Percentiles rank a stretch among this genome's conserved stretches.
Evolutionary conservation across 257 asterid species (phyloP).

Genomic region (Thymus quinquecostatus): DNA sequence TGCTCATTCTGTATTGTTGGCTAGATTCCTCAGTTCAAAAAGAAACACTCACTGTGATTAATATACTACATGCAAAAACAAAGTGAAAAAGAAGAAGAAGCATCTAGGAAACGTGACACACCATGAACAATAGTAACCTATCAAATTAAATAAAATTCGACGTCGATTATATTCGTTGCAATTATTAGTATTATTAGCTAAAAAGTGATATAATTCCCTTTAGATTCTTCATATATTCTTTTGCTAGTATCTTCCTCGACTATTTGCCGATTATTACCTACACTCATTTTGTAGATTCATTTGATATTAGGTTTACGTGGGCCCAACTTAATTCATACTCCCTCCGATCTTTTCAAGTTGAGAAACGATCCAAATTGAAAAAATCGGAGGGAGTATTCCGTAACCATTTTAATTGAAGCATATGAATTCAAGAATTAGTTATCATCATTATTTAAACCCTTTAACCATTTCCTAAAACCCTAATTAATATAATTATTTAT

Average conservation of each 20-base stretch:
- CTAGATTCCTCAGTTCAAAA: too few relatives aligned
- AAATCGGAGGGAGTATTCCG: too few relatives aligned
- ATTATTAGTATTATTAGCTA: constrained; percentile 34
- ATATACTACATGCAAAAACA: not conserved
- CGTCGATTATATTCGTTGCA: constrained; percentile 34
- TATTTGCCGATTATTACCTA: not conserved
- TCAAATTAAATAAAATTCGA: not conserved
- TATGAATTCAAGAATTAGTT: too few relatives aligned
- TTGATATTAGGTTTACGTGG: constrained; percentile 1
- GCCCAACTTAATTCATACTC: not conserved
- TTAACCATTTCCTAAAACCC: not conserved
- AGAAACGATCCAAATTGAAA: too few relatives aligned
- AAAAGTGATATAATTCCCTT: constrained; percentile 30
- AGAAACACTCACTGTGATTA: not conserved
- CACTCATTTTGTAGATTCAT: not conserved
- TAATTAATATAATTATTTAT: not conserved
- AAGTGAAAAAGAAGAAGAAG: not conserved
- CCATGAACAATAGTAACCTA: not conserved
- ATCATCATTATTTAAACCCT: not conserved
- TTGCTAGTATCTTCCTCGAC: constrained; percentile 14
- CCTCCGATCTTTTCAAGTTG: not conserved
- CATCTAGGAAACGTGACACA: constrained; percentile 12
- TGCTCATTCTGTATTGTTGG: too few relatives aligned
- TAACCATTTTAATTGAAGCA: too few relatives aligned
- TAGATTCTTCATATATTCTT: constrained; percentile 24